These are phyloP conservation scores for Chamaecyparis obtusa DNA, from an alignment of 75 land plant species.

Conservation along the genomic window DNA sequence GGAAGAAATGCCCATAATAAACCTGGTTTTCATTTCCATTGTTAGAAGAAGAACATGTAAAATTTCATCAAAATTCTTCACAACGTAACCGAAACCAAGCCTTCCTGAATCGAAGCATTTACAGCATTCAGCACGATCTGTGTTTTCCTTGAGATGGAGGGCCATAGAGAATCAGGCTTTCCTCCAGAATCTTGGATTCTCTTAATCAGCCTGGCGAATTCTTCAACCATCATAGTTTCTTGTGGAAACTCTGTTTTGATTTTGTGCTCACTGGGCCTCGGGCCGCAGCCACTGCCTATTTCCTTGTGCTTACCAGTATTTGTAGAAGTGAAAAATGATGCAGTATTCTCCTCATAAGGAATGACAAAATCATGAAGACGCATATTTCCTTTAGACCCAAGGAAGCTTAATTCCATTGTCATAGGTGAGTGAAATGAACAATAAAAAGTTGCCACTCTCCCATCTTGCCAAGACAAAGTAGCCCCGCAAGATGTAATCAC, in stretches of 20 bases:
- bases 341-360: constrained; percentile 38
- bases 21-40: too few relatives aligned
- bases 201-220: constrained; percentile 54
- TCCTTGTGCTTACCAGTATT: constrained; percentile 6
- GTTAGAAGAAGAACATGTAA: neutral
- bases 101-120: constrained; percentile 55
- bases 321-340: constrained; percentile 15
- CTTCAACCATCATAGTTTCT: constrained; percentile 70
- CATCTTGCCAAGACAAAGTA: constrained; percentile 60
- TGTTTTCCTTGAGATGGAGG: constrained; percentile 56
- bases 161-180: constrained; percentile 54
- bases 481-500: constrained; percentile 62
- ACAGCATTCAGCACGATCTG: constrained; percentile 71
- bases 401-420: constrained; percentile 49
- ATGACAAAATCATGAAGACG: constrained; percentile 60
- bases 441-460: constrained; percentile 59
- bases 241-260: constrained; percentile 35
- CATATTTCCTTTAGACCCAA: constrained; percentile 42
- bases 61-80: neutral
- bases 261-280: constrained; percentile 12
- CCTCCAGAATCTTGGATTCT: constrained; percentile 32
- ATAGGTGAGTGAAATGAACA: constrained; percentile 67
- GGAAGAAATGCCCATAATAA: neutral
- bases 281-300: constrained; percentile 23
- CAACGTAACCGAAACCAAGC: constrained; percentile 29